phyloP scores from a whole-genome alignment of 2,329 filamentous ascomycete genomes.

The Verticillium zaregamsianum region DNA sequence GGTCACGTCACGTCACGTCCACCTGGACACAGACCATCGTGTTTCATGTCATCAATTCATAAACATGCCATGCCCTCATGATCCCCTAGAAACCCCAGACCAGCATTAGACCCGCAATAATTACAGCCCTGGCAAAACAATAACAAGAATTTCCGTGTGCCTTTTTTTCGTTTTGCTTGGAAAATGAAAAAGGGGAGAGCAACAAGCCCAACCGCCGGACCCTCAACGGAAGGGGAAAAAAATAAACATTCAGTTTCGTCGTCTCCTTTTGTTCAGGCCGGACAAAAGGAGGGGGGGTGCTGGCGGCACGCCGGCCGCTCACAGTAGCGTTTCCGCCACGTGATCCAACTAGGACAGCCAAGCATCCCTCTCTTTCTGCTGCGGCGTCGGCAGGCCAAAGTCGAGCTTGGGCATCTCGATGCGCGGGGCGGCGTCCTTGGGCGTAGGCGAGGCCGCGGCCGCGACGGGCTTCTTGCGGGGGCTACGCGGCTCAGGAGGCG shows the following conservation, averaged over 20 bases:
- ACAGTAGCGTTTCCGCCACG: neutral
- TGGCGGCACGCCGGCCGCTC: neutral
- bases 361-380: conserved; percentile 22
- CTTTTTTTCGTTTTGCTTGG: neutral
- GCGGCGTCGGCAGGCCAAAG: conserved; percentile 32
- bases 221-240: conserved; percentile 2
- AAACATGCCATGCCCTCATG: conserved; percentile 27
- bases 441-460: conserved; percentile 17
- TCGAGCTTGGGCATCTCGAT: conserved; percentile 58
- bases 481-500: conserved; percentile 39
- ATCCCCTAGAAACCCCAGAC: neutral
- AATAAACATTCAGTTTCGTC: neutral
- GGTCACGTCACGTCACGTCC: neutral
- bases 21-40: neutral
- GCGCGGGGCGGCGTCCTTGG: conserved; percentile 53
- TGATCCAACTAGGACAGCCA: conserved; percentile 16
- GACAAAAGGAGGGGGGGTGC: neutral
- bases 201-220: conserved; percentile 3
- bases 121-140: conserved; percentile 11
- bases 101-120: conserved; percentile 10
- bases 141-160: conserved; percentile 1
- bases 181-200: conserved; percentile 13
- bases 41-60: conserved; percentile 32
- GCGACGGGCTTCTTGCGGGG: conserved; percentile 41
- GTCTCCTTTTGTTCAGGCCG: neutral